Conservation (phyloP, 495 filamentous ascomycete genomes). For the Terfezia claveryi region DNA sequence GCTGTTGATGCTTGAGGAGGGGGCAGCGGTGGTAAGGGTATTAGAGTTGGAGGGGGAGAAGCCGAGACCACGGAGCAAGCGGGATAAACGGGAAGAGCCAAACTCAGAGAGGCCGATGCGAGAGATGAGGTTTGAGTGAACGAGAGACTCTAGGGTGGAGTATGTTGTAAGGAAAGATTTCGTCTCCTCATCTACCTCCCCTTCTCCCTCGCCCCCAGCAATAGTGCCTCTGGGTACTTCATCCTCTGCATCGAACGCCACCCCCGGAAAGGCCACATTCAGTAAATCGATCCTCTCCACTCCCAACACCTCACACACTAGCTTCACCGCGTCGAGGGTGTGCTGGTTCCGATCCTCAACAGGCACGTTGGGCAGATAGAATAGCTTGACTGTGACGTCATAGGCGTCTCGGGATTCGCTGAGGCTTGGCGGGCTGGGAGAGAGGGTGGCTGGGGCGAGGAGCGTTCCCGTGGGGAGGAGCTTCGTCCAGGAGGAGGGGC, state of each 20-base stretch:
- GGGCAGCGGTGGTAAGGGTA: no score
- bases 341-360: constrained; percentile 15
- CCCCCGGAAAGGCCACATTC: constrained; percentile 79
- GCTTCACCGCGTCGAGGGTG: constrained; percentile 27
- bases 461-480: background rate
- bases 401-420: constrained; percentile 14
- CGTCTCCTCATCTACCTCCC: constrained; percentile 27
- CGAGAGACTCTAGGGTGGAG: constrained; percentile 48
- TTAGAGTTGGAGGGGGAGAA: no score
- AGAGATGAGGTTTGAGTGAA: constrained; percentile 44
- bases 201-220: no score
- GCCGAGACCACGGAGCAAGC: constrained; percentile 29
- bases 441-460: background rate
- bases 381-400: constrained; percentile 18
- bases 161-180: constrained; percentile 46
- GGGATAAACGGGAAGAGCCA: constrained; percentile 51
- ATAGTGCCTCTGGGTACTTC: constrained; percentile 26
- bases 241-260: constrained; percentile 84
- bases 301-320: constrained; percentile 48
- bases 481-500: background rate
- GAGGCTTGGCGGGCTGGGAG: constrained; percentile 3
- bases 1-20: no score
- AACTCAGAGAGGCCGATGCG: constrained; percentile 79
- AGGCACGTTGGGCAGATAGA: constrained; percentile 13
- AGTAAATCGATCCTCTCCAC: constrained; percentile 62